Evolutionary conservation across 148 eudicot species (phyloP).

Genomic region (Fagopyrum esculentum): DNA sequence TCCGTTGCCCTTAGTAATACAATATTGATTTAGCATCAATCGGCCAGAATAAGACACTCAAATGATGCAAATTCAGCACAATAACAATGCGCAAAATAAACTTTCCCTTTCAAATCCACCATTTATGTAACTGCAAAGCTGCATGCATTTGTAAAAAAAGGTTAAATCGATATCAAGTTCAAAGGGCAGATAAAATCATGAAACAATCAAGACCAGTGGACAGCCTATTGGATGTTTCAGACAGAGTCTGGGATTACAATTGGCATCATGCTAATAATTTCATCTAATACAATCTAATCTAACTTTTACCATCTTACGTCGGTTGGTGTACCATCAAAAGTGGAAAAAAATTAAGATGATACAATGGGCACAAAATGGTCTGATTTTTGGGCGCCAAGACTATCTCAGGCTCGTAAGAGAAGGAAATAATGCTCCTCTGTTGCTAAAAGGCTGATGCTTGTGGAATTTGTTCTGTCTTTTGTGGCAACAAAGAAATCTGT

Average conservation of each 20-base stretch:
- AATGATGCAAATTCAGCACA: background rate
- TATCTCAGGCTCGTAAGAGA: background rate
- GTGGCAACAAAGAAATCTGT: background rate
- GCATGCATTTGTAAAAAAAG: background rate
- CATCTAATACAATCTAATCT: conserved; percentile 25
- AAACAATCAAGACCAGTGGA: background rate
- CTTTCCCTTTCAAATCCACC: background rate
- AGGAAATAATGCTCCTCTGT: background rate
- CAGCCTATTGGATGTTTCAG: background rate
- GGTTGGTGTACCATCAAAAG: conserved; percentile 54
- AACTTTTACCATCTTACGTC: conserved; percentile 38
- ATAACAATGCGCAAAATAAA: background rate
- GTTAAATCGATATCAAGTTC: background rate
- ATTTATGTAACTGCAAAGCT: background rate
- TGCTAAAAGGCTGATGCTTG: background rate
- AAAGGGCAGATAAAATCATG: background rate
- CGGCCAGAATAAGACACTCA: background rate
- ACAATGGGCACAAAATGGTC: background rate
- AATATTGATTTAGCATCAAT: no score
- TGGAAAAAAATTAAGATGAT: background rate
- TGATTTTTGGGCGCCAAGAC: background rate
- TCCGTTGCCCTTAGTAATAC: no score
- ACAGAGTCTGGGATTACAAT: background rate
- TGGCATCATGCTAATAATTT: background rate
- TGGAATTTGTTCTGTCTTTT: background rate